phyloP scores from a whole-genome alignment of 495 filamentous ascomycete species.

The Penicillium verhagenii region DNA sequence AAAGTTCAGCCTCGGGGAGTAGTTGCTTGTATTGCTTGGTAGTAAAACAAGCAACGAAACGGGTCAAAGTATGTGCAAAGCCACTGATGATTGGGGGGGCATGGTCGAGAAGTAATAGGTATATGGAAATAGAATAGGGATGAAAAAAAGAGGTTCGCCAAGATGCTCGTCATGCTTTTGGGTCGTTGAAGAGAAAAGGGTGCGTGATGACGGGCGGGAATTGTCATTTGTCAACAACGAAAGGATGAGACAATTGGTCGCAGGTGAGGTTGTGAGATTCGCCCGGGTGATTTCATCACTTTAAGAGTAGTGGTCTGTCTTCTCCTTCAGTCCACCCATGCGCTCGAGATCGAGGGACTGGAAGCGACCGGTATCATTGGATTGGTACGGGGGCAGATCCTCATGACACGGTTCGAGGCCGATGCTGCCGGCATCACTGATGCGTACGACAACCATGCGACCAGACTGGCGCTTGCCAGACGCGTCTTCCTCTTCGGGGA shows the following conservation, averaged over 20 bases:
- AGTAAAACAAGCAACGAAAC: slow-evolving; percentile 18
- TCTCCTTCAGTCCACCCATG: slow-evolving; percentile 94
- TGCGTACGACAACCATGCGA: slow-evolving; percentile 85
- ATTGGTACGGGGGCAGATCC: slow-evolving; percentile 85
- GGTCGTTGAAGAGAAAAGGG: slow-evolving; percentile 32
- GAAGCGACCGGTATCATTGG: slow-evolving; percentile 71
- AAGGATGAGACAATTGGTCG: not conserved
- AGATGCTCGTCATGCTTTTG: slow-evolving; percentile 41
- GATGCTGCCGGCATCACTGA: slow-evolving; percentile 79
- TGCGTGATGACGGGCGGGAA: slow-evolving; percentile 6
- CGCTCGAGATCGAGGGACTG: slow-evolving; percentile 90
- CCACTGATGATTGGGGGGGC: slow-evolving; percentile 20
- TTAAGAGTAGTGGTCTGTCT: slow-evolving; percentile 53
- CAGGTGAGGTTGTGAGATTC: not conserved
- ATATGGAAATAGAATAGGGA: slow-evolving; percentile 24
- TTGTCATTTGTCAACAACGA: slow-evolving; percentile 5
- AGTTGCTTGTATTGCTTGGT: slow-evolving; percentile 6
- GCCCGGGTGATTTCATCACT: slow-evolving; percentile 3
- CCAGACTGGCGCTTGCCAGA: slow-evolving; percentile 78
- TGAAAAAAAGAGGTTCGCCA: slow-evolving; percentile 29
- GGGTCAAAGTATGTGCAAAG: slow-evolving; percentile 40
- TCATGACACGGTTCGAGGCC: slow-evolving; percentile 84
- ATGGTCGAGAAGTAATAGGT: slow-evolving; percentile 21
- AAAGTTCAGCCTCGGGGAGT: not conserved
- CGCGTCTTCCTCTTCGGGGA: slow-evolving; percentile 92